Evolutionary conservation across 305 asterid species (phyloP), one percentile per base, ranked within the genome.

Genomic region (Solanum chacoense): DNA sequence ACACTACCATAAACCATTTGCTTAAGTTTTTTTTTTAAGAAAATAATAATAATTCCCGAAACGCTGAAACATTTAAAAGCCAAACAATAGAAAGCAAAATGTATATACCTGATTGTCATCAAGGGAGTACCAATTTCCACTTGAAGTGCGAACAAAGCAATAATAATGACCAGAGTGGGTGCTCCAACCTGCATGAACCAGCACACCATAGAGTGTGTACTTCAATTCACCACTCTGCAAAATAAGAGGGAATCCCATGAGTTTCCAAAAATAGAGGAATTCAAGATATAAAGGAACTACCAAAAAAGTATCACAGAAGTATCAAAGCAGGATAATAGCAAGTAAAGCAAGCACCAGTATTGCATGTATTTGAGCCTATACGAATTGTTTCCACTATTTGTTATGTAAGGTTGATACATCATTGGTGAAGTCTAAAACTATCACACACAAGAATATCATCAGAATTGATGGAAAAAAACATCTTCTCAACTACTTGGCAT

Each of bases 111-210:
- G 95, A 90, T 97, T 97, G 93, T 97, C 99, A 92, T 97, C 99
- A 26, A 97, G 98, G 85, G 96, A 91, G 92, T 97, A 95, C 99
- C 99, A 97, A 96, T 95, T 93, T 91, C 99, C 99, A 90, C 94
- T 97, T 80, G 99, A 96, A 73, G 99, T 97, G 77, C 99, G 98
- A 84, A 97, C 98, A 93, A 95, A 97, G 95, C 99, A 96, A 93
- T 94, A 97, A 87, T 97, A 97, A 91, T 97, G 99, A 80, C 99
- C 99, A 90, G 98, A 97, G 93, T 92, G 99, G 84, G 99, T 97
- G 92, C 94, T 96, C 97, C 98, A 95, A 89, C 99, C 99, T 87
- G 95, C 95, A 94, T 97, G 99, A 89, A 97, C 99, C 91, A 97
- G 98, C 88, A 96, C 99, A 73, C 99, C 99, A 90, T 96, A 97